Percentiles rank a stretch among this genome's conserved stretches.
These are phyloP conservation scores for Volvox reticuliferus DNA, from an alignment of 139 green algal species.

Conservation along the genomic window DNA sequence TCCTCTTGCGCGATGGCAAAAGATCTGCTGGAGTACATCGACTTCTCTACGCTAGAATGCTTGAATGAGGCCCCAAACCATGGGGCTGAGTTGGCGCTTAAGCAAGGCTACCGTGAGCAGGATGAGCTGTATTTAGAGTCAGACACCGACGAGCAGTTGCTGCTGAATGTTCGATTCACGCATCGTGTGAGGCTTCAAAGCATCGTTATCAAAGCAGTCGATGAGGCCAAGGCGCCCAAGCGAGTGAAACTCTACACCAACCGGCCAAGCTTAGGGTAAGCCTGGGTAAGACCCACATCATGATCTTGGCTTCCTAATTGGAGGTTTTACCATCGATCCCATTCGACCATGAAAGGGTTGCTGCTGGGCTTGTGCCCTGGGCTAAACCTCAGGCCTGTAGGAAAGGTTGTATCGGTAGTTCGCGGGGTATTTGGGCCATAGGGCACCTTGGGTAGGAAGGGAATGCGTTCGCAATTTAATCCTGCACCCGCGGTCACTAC, in stretches of 20 bases:
- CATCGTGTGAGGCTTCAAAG: conserved; percentile 77
- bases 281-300: background rate
- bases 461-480: no score
- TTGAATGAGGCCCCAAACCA: conserved; percentile 81
- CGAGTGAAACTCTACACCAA: conserved; percentile 82
- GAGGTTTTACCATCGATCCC: no score
- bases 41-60: conserved; percentile 81
- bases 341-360: no score
- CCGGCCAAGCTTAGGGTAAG: conserved; percentile 61
- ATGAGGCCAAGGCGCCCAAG: conserved; percentile 67
- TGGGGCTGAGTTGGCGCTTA: conserved; percentile 71
- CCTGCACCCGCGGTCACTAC: no score
- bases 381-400: no score
- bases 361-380: no score
- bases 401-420: no score
- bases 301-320: no score
- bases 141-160: conserved; percentile 92
- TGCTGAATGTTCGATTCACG: conserved; percentile 83
- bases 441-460: no score
- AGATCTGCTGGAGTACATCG: conserved; percentile 87
- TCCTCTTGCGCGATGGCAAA: conserved; percentile 42
- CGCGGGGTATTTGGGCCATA: no score
- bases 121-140: conserved; percentile 78
- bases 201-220: conserved; percentile 78
- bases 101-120: conserved; percentile 64